Evolutionary conservation across 2,329 filamentous ascomycete species (phyloP), one percentile per base, ranked within the genome.

Genomic region (Lasiodiplodia theobromae): DNA sequence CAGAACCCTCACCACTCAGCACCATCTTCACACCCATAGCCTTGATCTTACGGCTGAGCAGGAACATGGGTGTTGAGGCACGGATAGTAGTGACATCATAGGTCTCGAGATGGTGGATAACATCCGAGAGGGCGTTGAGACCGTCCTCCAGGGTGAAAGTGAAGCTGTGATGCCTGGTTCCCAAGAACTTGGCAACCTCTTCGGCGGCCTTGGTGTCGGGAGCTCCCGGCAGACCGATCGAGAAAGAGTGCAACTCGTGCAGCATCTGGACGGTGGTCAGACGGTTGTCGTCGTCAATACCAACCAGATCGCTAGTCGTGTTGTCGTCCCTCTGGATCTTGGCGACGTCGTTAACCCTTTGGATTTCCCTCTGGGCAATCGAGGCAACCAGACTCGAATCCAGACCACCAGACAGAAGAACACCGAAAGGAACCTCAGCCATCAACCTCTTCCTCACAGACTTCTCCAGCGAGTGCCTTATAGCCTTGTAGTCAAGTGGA

Each of bases 1-100:
- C 96, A 77, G 92, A 96, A 62, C 96, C 96, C 83, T 99, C 96
- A 71, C 96, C 96, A 76, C 92, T 96, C 71, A 99, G 87, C 68
- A 99, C 96, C 96, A 99, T 99, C 89, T 99, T 99, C 78, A 99
- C 92, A 72, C 96, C 96, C 90, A 97, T 95, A 44, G 94, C 96
- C 87, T 99, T 99, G 86, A 99, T 99, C 87, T 99, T 99, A 80
- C 96, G 91, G 71, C 93, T 96, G 58, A 99, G 88, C 71, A 99
- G 86, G 84, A 97, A 99, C 96, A 99, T 99, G 73, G 96, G 96
- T 12, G 96, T 99, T 12, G 95, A 98, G 67, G 96, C 96, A 78
- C 96, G 94, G 79, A 99, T 98, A 3, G 96, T 99, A 66, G 96
- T 99, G 31, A 99, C 96, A 80, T 99, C 96, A 83, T 96, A 99